phyloP scores from a whole-genome alignment of 768 basidiomycete species.

The Mrakia frigida region DNA sequence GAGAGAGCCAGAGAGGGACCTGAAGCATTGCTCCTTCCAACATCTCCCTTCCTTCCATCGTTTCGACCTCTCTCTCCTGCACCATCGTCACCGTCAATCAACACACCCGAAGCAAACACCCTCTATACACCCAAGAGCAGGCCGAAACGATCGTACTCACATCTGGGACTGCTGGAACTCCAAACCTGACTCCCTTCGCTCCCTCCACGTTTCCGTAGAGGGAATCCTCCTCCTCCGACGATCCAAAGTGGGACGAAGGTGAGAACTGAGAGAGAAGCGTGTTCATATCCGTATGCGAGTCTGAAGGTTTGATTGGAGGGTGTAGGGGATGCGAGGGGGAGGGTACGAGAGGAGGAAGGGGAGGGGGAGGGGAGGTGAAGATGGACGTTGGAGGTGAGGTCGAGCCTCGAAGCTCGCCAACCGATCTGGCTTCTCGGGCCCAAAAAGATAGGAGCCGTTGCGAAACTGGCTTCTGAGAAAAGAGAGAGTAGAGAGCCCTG shows the following conservation, averaged over 20 bases:
- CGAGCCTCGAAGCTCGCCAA: too few species aligned
- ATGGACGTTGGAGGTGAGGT: too few species aligned
- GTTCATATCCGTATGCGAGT: constrained; percentile 12
- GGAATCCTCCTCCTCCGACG: neutral
- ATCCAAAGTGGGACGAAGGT: neutral
- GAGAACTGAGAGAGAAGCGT: constrained; percentile 21
- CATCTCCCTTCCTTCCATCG: neutral
- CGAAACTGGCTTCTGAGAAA: too few species aligned
- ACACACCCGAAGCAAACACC: too few species aligned
- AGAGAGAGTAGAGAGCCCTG: too few species aligned
- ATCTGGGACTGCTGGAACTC: constrained; percentile 26
- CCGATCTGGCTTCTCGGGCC: too few species aligned
- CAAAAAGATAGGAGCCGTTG: too few species aligned
- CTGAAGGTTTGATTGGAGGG: neutral
- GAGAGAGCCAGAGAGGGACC: neutral
- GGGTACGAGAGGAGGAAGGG: neutral
- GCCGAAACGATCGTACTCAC: constrained; percentile 13
- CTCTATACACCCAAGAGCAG: neutral
- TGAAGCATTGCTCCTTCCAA: neutral
- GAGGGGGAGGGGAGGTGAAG: neutral
- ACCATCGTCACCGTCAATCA: too few species aligned
- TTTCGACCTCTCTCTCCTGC: neutral
- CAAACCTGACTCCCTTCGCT: constrained; percentile 29
- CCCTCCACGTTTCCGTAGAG: constrained; percentile 32
- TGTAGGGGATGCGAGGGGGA: neutral